These are phyloP conservation scores for Bassia scoparia DNA, from an alignment of 148 eudicot species.

Conservation along the genomic window DNA sequence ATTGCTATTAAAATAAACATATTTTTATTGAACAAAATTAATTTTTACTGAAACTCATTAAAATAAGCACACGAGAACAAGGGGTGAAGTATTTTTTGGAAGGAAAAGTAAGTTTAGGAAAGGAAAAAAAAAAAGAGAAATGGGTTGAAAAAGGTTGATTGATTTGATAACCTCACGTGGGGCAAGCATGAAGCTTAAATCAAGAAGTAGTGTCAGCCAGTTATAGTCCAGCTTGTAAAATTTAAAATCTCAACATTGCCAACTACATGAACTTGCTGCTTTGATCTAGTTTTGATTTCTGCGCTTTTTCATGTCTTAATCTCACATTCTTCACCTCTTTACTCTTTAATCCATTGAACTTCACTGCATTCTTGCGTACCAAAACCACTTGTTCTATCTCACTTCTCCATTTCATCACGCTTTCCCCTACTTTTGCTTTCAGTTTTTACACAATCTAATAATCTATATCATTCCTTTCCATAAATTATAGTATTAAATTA, in stretches of 20 bases:
- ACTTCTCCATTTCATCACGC: conserved; percentile 30
- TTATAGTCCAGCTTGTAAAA: conserved; percentile 14
- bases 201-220: neutral
- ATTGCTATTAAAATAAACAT: too few relatives aligned
- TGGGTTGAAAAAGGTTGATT: too few relatives aligned
- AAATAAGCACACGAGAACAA: too few relatives aligned
- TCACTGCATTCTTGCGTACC: conserved; percentile 2
- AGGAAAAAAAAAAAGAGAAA: too few relatives aligned
- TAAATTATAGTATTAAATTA: too few relatives aligned
- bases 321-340: conserved; percentile 6
- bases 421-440: conserved; percentile 19
- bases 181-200: neutral
- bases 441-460: neutral
- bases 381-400: neutral
- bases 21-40: too few relatives aligned
- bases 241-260: conserved; percentile 17
- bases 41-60: too few relatives aligned
- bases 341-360: conserved; percentile 20
- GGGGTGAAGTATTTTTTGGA: too few relatives aligned
- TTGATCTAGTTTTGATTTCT: conserved; percentile 26
- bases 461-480: too few relatives aligned
- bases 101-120: too few relatives aligned
- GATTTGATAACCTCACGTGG: neutral
- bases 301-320: conserved; percentile 7
- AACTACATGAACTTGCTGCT: conserved; percentile 7